phyloP scores from a whole-genome alignment of 345 rosid genomes.

The Murraya koenigii region DNA sequence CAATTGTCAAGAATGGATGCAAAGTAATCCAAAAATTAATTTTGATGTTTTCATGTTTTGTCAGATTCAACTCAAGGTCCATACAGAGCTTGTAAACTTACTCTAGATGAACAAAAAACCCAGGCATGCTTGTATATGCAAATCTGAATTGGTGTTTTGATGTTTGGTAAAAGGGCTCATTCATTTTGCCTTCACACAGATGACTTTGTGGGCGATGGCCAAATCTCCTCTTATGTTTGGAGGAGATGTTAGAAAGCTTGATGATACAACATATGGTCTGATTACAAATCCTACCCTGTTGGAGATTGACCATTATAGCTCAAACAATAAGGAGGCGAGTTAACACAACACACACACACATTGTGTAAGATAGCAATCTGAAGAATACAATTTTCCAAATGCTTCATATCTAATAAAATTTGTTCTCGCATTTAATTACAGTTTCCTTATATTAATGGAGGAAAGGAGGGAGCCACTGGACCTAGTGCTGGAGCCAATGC shows the following conservation, averaged over 20 bases:
- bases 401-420: neutral
- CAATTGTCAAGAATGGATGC: neutral
- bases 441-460: constrained; percentile 46
- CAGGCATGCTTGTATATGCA: constrained; percentile 45
- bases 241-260: constrained; percentile 75
- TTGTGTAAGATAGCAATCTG: neutral
- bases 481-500: constrained; percentile 9
- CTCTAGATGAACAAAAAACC: constrained; percentile 63
- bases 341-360: neutral
- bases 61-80: constrained; percentile 77
- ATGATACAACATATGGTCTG: constrained; percentile 49
- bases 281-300: constrained; percentile 72
- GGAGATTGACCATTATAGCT: constrained; percentile 61
- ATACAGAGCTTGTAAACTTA: constrained; percentile 65
- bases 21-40: neutral
- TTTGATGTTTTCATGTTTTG: constrained; percentile 15
- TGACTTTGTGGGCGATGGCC: constrained; percentile 92
- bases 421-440: constrained; percentile 19
- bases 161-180: neutral
- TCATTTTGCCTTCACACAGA: constrained; percentile 37
- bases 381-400: neutral
- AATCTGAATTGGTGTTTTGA: neutral
- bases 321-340: constrained; percentile 68
- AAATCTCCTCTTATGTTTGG: constrained; percentile 93
- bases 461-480: constrained; percentile 12